A percentile compares a stretch with the other conserved stretches of the same genome.
These are phyloP conservation scores for Aurantiochytrium sp. DNA, from an alignment of 108 stramenopile species.

Conservation along the genomic window DNA sequence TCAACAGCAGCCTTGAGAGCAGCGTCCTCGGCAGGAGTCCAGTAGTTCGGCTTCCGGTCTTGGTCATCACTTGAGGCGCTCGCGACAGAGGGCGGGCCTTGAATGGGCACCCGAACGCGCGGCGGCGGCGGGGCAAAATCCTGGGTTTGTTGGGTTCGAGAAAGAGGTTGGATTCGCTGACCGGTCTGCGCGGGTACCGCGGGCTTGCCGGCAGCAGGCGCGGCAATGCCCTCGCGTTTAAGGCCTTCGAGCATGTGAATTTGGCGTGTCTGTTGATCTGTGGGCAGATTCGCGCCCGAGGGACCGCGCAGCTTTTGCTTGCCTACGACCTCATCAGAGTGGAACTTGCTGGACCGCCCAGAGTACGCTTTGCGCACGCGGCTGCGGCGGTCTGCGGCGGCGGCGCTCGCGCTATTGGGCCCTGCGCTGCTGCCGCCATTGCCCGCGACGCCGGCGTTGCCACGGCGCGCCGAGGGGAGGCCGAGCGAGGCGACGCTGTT, in stretches of 20 bases:
- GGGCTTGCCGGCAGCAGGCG: background rate
- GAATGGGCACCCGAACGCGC: no score
- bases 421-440: background rate
- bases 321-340: background rate
- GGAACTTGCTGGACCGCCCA: background rate
- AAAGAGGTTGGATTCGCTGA: background rate
- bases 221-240: background rate
- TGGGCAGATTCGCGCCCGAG: background rate
- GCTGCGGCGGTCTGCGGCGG: background rate
- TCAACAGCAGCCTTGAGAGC: background rate
- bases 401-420: background rate
- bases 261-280: background rate
- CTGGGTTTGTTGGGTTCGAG: background rate
- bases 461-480: no score
- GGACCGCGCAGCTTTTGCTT: conserved; percentile 4
- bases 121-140: no score
- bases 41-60: background rate
- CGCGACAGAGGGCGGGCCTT: no score
- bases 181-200: background rate
- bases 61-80: background rate
- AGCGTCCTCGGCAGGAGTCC: background rate
- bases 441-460: background rate
- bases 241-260: background rate
- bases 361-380: conserved; percentile 14
- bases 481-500: no score